Evolutionary conservation across 345 rosid genomes (phyloP).

Genomic region (Citropsis articulata): DNA sequence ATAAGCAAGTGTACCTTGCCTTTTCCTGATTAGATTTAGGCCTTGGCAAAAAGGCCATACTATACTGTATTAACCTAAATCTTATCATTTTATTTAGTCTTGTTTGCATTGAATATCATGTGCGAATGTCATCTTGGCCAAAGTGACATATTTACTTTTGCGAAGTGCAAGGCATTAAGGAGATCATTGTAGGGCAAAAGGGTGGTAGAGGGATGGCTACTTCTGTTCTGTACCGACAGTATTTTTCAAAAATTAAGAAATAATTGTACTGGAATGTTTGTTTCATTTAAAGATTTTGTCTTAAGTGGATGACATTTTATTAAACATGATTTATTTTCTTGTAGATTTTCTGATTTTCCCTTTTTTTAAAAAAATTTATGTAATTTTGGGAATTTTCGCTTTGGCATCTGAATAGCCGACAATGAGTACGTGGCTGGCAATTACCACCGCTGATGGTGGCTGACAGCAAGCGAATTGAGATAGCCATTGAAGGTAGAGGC

Average conservation of each 20-base stretch:
- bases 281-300: not conserved
- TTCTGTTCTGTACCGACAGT: not conserved
- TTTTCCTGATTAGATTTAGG: not conserved
- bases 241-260: not conserved
- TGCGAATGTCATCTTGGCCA: not conserved
- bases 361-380: not conserved
- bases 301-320: not conserved
- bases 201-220: not conserved
- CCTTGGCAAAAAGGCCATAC: not conserved
- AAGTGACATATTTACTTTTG: not conserved
- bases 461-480: not conserved
- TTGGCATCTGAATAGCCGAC: not conserved
- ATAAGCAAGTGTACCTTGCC: not conserved
- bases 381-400: not conserved
- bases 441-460: not conserved
- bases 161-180: not conserved
- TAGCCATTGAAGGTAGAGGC: conserved; percentile 6
- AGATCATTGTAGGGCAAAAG: not conserved
- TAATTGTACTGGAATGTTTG: not conserved
- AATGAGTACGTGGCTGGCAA: not conserved
- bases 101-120: not conserved
- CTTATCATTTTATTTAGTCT: not conserved
- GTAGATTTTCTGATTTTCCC: not conserved
- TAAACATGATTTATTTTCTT: not conserved
- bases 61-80: not conserved